Evolutionary conservation across 345 rosid species (phyloP), one percentile per base, ranked within the genome.

Genomic region (Eucalyptus shirleyi): DNA sequence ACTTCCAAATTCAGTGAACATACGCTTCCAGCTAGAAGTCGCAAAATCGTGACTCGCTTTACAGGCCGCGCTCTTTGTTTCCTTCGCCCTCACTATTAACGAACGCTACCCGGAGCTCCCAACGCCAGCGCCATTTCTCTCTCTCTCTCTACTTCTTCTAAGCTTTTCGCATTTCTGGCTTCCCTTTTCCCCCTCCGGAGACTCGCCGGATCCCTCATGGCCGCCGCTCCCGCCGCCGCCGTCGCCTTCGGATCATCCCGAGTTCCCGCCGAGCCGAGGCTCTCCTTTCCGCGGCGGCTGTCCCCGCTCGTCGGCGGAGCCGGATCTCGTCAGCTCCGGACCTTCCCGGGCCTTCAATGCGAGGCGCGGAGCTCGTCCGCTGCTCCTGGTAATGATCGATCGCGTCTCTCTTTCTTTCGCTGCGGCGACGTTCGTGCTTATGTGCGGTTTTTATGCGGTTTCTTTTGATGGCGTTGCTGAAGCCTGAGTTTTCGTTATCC

Each of bases 211-310:
- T 87, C 93, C 86, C 53, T 92, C 24, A 93, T 94, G 96, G 98
- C 97, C 90, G 97, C 97, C 90, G 93, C 96, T 28, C 91, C 97
- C 69, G 97, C 59, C 55, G 55, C 53, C 53, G 53, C 19, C 90
- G 88, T 93, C 88, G 93, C 95, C 59, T 90, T 95, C 89, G 95
- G 93, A 92, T 86, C 94, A 32, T 89, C 92, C 69, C 92, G 93
- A 12, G 90, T 87, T 89, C 90, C 94, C 10, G 49, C 90, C 55
- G 93, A 91, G 77, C 93, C 92, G 44, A 94, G 91, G 93, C 32
- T 89, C 88, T 86, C 87, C 59, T 96, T 93, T 28, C 86, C 92
- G 87, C 92, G 89, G 34, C 95, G 94, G 88, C 94, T 94, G 93
- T 87, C 95, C 92, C 94, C 96, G 87, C 60, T 92, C 85, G 16